Base-by-base conservation (phyloP, 169 alveolate species). In the Eimeria sp. region DNA sequence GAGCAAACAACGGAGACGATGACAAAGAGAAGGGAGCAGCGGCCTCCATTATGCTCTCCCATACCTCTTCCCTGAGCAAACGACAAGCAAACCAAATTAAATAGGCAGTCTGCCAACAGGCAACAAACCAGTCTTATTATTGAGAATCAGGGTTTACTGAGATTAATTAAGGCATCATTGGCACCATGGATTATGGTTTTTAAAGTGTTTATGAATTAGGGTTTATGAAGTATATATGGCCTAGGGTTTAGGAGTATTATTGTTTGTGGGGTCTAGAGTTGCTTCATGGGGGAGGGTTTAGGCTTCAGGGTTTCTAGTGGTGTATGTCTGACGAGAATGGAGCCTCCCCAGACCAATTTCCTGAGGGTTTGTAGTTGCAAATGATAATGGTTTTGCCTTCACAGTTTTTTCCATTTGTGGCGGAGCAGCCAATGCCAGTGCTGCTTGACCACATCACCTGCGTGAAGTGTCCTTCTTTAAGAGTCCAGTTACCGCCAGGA, bases 351-450 rank as follows among this genome's bases (percentile, higher is more conserved):
- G 43, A 14, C 58, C 70, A 91, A 40, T 91, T 91, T n/a, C 95
- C 95, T 6, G 67, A 63, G 20, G 95, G 95, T 22, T 34, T 49
- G 83, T 91, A 91, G 82, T 91, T 91, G 51, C 95, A 91, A 3
- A 91, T 63, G 22, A 89, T 78, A 20, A 70, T 51, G 20, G 65
- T 34, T 13, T 27, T 34, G 57, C 88, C 43, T 34, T 34, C 40
- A 34, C 40, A 34, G 49, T 43, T 43, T 47, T 58, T 51, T 25
- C 95, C 67, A 10, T 76, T 54, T 27, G 76, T 13, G 18, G 95
- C 57, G 91, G 95, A 91, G 61, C 95, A 91, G 73, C 95, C 95
- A 11, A 91, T 45, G 80, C 90, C 95, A 0, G 91, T 91, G 70
- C 84, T 76, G 65, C 34, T 22, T 11, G 67, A 27, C 95, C 95